Conservation (phyloP, 2,329 filamentous ascomycete genomes). For the Aspergillus intermedius region DNA sequence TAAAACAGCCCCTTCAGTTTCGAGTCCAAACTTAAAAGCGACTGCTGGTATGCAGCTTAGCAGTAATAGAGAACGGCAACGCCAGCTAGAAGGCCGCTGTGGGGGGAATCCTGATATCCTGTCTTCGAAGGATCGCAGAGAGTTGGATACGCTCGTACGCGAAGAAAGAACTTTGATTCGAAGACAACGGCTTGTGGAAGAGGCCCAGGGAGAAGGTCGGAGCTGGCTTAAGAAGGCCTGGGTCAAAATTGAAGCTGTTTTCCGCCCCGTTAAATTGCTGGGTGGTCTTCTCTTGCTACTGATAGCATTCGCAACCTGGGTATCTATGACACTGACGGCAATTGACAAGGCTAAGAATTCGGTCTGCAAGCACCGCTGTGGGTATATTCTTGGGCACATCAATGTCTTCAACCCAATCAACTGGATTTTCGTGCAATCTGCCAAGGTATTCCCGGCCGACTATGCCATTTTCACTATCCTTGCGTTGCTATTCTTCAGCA, state of each 20-base stretch:
- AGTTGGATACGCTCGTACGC: conserved; percentile 77
- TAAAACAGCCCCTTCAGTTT: conserved; percentile 82
- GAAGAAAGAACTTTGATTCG: conserved; percentile 90
- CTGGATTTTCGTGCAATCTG: conserved; percentile 74
- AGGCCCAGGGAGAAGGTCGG: conserved; percentile 59
- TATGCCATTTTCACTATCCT: conserved; percentile 83
- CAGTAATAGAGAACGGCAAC: conserved; percentile 82
- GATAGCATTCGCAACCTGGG: conserved; percentile 69
- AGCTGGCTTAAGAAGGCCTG: conserved; percentile 67
- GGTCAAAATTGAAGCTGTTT: conserved; percentile 72
- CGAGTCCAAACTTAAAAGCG: conserved; percentile 69
- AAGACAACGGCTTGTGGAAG: conserved; percentile 78
- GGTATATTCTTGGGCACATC: conserved; percentile 81
- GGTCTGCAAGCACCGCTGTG: conserved; percentile 80
- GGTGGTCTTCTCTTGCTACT: conserved; percentile 73
- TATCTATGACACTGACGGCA: conserved; percentile 88
- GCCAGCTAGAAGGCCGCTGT: conserved; percentile 81
- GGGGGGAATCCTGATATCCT: conserved; percentile 67
- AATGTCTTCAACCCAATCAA: conserved; percentile 95
- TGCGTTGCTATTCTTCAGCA: conserved; percentile 79
- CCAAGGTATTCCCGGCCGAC: conserved; percentile 82
- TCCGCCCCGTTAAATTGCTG: conserved; percentile 82
- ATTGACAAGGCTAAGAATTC: conserved; percentile 97
- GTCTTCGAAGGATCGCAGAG: conserved; percentile 76
- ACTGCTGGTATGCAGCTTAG: conserved; percentile 75